Base-by-base conservation (phyloP, 371 early-diverging fungal genomes). In the Mucor ambiguus region DNA sequence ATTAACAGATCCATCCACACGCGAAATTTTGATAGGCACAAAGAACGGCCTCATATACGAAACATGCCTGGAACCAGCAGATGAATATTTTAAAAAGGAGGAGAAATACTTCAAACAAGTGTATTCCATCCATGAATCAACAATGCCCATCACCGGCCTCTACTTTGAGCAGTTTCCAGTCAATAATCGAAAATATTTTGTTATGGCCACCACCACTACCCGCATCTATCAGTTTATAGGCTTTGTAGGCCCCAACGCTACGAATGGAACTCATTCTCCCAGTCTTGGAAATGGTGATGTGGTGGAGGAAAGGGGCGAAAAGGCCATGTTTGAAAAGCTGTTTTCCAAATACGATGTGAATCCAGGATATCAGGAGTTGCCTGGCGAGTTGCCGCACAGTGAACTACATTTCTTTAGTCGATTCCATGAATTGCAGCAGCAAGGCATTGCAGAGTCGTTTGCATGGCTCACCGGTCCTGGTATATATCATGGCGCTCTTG, bases 171-270 rank as follows among this genome's bases (percentile, higher is more conserved):
- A 87, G 55, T 92, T 93, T 61, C 90, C 90, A 0, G 76, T 76
- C n/a, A 76, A 72, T n/a, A 55, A 80, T 33, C 78, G 81, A 48
- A 88, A 89, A 71, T 89, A 87, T 64, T 82, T 93, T 35, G 85
- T 95, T 1, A 71, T 94, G 54, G 82, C 89, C 11, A 81, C 93
- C 1, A 95, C 95, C 0, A 86, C 93, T 2, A 90, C 89, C 3
- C 86, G 92, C n/a, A 82, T 96, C 18, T 95, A 94, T 72, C 93
- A 95, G 65, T 90, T 95, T 60, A 82, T 93, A 60, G 96, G 96
- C 0, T 75, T 78, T 9, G 85, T 90, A 18, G 20, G 55, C 0
- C 52, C 52, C 11, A 62, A 52, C 8, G 57, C 67, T 43, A 69
- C 72, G 2, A 68, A 66, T 48, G 52, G 52, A 52, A 52, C 52